Conservation (phyloP, 805 yeast species). For the Candida montana region DNA sequence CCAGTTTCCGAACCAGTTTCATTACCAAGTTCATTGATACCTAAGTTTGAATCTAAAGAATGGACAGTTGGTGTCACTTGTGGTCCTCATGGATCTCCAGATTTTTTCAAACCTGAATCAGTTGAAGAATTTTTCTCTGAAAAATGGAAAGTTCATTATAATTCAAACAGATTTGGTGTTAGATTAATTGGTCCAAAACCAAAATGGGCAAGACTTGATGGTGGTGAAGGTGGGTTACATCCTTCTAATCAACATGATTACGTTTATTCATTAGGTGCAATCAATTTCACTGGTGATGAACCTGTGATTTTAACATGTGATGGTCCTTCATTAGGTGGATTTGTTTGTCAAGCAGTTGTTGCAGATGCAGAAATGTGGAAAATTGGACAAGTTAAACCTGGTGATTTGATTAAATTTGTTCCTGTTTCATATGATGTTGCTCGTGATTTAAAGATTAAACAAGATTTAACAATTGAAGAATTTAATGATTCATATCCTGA, state of each 20-base stretch:
- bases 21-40: slow-evolving; percentile 44
- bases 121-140: slow-evolving; percentile 68
- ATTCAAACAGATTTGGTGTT: slow-evolving; percentile 95
- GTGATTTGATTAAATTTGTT: slow-evolving; percentile 75
- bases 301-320: slow-evolving; percentile 96
- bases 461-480: slow-evolving; percentile 46
- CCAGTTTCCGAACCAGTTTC: slow-evolving; percentile 62
- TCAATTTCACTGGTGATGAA: slow-evolving; percentile 97
- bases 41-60: slow-evolving; percentile 25
- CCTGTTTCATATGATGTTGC: slow-evolving; percentile 74
- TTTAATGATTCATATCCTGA: slow-evolving; percentile 37
- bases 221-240: slow-evolving; percentile 97
- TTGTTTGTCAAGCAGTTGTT: slow-evolving; percentile 94
- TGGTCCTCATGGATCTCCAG: slow-evolving; percentile 98
- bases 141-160: slow-evolving; percentile 94
- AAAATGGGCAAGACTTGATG: slow-evolving; percentile 91
- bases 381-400: slow-evolving; percentile 96
- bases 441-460: slow-evolving; percentile 51
- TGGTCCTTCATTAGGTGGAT: slow-evolving; percentile 97
- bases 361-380: slow-evolving; percentile 97
- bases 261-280: slow-evolving; percentile 93
- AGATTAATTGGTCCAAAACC: slow-evolving; percentile 95
- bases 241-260: slow-evolving; percentile 99
- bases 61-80: slow-evolving; percentile 93
- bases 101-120: slow-evolving; percentile 76